Conservation (phyloP, 306 rosid species). For the Cyclanthera cordifolia region DNA sequence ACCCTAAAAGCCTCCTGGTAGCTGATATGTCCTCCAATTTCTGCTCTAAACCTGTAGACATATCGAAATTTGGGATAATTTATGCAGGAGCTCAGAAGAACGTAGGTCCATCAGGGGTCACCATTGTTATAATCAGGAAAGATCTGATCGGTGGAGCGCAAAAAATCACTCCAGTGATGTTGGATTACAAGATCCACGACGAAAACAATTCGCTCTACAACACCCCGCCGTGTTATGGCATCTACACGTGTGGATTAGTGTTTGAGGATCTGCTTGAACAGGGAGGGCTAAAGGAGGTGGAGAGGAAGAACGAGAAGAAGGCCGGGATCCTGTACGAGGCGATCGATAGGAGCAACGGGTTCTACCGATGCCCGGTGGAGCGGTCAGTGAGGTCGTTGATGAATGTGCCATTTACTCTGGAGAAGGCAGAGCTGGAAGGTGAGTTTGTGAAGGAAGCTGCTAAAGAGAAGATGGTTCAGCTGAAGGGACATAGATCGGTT, state of each 20-base stretch:
- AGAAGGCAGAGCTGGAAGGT: conserved; percentile 69
- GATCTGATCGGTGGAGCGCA: conserved; percentile 79
- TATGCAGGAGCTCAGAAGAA: conserved; percentile 97
- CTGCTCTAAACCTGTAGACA: conserved; percentile 87
- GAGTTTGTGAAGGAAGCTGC: conserved; percentile 93
- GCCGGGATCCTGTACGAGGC: conserved; percentile 59
- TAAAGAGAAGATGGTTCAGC: conserved; percentile 82
- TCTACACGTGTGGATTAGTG: conserved; percentile 90
- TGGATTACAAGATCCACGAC: conserved; percentile 75
- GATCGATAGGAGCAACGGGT: conserved; percentile 70
- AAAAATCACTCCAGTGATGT: conserved; percentile 67
- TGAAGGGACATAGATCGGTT: conserved; percentile 89
- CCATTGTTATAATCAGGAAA: conserved; percentile 66
- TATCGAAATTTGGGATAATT: conserved; percentile 66
- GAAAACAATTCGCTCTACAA: conserved; percentile 80
- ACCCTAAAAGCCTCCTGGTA: conserved; percentile 36
- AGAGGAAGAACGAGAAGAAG: conserved; percentile 74
- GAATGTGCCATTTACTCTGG: conserved; percentile 93
- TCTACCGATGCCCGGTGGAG: conserved; percentile 77
- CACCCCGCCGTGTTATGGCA: conserved; percentile 84
- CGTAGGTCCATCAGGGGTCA: conserved; percentile 94
- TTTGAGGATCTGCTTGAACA: conserved; percentile 80
- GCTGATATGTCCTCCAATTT: conserved; percentile 97
- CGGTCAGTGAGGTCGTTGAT: conserved; percentile 76
- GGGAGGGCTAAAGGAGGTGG: conserved; percentile 81